Base-by-base conservation (phyloP, 768 basidiomycete species). In the Leccinum arenicola region DNA sequence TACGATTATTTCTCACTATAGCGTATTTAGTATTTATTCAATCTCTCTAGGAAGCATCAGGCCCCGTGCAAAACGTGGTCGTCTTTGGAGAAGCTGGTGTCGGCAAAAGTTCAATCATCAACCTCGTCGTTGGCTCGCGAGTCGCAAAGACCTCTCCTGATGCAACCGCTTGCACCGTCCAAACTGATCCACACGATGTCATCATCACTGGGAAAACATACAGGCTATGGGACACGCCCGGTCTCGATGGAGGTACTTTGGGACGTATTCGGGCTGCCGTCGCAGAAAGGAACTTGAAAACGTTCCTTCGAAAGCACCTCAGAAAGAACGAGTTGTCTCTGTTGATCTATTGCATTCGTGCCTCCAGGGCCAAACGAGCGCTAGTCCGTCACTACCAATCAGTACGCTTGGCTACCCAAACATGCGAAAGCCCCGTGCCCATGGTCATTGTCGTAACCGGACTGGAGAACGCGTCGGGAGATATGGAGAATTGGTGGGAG, bases 1-100 rank as follows among this genome's bases (percentile, higher is more conserved):
- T 17, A 11, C 6, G 47, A 48, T n/a, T 6, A 21, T 31, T 23
- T 23, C 25, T 58, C 45, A 19, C n/a, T 51, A 36, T 47, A 45
- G 29, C 45, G 29, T 31, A 6, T 17, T 25, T 9, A 14, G 40
- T 51, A 45, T 59, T 58, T 45, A 62, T 54, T 19, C 58, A 49
- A 55, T 35, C 12, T 40, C 35, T 25, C 31, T 35, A 64, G 62
- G 53, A 21, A 27, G 57, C 52, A 36, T 27, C 51, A 25, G 36
- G 23, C 17, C 56, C 60, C 4, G 60, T 38, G 29, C 53, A 56
- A 50, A 80, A 80, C 59, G 66, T 79, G 52, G 55, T 80, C 50
- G 40, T 79, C n/a, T 81, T 80, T 59, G 80, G 79, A n/a, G 77
- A 80, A 62, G 66, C 70, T 9, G 79, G 79, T 36, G 59, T 69